Evolutionary conservation across 176 grass and related monocot genomes (phyloP), one percentile per base, ranked within the genome.

Genomic region (Lolium perenne): DNA sequence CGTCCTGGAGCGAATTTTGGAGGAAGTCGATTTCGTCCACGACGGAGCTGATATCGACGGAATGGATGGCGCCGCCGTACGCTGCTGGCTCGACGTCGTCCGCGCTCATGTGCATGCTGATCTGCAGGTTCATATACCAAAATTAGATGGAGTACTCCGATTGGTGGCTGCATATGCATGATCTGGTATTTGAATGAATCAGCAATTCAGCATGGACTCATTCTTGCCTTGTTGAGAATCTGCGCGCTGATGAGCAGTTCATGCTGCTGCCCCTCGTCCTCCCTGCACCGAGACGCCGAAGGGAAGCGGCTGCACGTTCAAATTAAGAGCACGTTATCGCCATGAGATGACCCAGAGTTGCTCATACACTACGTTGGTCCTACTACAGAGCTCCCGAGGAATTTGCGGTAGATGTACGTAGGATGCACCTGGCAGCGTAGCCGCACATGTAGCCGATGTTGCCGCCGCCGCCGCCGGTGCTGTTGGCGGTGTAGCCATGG

Each of bases 171-270:
- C 40, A 41, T 6, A 29, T 29, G 40, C 40, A 41, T 41, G 40
- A 41, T 41, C 40, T 41, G 40, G 40, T 41, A 41, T 41, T 41
- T 41, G 40, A 4, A 41, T 0, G 40, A 41, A 41, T 41, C 3
- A 41, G 26, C 26, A 41, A 41, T 41, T 41, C 40, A 41, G 40
- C 40, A 41, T 41, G 40, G 40, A 41, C 40, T 9, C 45, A 46
- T 46, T 18, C 45, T 91, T 91, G 51, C 89, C 89, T 91, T 60
- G 61, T 91, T 81, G 8, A 91, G 12, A 68, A 91, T 76, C 69
- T 81, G 81, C 1, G 89, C 60, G 69, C 84, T 55, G 35, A 83
- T 6, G 22, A 40, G 29, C 3, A 10, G 35, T 1, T 88, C 43
- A 64, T 90, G 74, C 66, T 71, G 40, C 40, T 41, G 20, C 41